Percentiles rank a stretch among this genome's conserved stretches.
Evolutionary conservation across 768 basidiomycete species (phyloP).

Genomic region (Mycena vulgaris): DNA sequence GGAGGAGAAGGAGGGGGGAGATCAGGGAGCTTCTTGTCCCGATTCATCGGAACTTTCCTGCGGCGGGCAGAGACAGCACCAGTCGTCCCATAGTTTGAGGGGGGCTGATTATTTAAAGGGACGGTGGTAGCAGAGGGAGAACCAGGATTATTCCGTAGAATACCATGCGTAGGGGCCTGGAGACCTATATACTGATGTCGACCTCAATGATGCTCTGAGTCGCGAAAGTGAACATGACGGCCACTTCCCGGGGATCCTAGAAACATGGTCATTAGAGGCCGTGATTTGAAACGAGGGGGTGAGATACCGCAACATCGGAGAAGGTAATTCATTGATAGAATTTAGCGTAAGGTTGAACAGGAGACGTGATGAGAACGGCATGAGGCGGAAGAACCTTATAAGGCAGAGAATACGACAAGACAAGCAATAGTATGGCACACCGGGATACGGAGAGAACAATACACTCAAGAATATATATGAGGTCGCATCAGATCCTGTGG

Average conservation of each 20-base stretch:
- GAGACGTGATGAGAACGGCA: neutral
- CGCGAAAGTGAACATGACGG: neutral
- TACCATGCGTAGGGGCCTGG: neutral
- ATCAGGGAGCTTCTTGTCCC: neutral
- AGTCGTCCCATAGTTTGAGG: neutral
- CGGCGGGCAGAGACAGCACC: neutral
- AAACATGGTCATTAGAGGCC: neutral
- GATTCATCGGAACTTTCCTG: too few species aligned
- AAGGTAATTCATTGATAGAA: neutral
- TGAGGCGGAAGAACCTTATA: neutral
- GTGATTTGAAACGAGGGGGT: neutral
- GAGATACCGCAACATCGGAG: neutral
- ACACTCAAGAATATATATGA: neutral
- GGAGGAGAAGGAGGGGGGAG: neutral
- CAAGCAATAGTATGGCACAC: slow-evolving; percentile 19
- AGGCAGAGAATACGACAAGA: neutral
- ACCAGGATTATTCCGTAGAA: slow-evolving; percentile 1
- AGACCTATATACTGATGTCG: neutral
- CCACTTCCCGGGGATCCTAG: neutral
- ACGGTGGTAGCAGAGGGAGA: neutral
- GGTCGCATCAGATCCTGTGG: neutral
- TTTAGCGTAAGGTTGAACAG: neutral
- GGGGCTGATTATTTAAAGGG: neutral
- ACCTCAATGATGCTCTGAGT: neutral
- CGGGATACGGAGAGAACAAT: slow-evolving; percentile 7